Base-by-base conservation (phyloP, 2,329 filamentous ascomycete genomes). In the Venturia pyrina region DNA sequence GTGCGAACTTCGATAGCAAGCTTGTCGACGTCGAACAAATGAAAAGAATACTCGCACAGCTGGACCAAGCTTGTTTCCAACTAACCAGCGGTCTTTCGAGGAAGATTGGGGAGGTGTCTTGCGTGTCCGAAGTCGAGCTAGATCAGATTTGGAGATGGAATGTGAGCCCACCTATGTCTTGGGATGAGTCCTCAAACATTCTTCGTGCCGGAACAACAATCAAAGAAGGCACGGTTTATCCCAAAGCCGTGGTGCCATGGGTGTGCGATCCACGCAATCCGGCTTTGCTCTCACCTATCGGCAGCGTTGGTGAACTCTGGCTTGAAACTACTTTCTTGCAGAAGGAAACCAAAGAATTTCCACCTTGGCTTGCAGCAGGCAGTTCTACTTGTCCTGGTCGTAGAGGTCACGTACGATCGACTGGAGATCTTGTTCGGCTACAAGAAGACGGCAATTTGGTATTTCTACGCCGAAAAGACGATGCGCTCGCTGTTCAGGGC, bases 1-100 rank as follows among this genome's bases (percentile, higher is more conserved):
- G 85, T 77, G 85, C 85, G 0, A 87, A 86, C 70, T 88, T 88
- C 70, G 86, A 89, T 70, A 85, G 85, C 28, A 81, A 82, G n/a
- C 80, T 82, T 0, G 81, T 89, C 21, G 77, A 77, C 21, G 78
- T 76, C 41, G 74, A 76, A 32, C 78, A 81, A 21, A 83, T 87
- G 75, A 76, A 86, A 69, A 77, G 78, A 41, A 82, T 82, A 3
- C 75, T 87, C 28, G 72, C 76, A 1, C 81, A 85, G 64, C 78
- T 88, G 28, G 80, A 80, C 43, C 75, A 77, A 3, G 78, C 84
- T n/a, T 78, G 80, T 0, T 77, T 79, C 53, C 75, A 81, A 28
- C 77, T 89, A 32, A 81, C 82, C 60, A 74, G 76, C 72, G 62
- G 77, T 79, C 66, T 80, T 80, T 70, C 81, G 80, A 64, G 75